Evolutionary conservation across 371 early-diverging fungal species (phyloP), one percentile per base, ranked within the genome.

Genomic region (Actinomortierella wolfii): DNA sequence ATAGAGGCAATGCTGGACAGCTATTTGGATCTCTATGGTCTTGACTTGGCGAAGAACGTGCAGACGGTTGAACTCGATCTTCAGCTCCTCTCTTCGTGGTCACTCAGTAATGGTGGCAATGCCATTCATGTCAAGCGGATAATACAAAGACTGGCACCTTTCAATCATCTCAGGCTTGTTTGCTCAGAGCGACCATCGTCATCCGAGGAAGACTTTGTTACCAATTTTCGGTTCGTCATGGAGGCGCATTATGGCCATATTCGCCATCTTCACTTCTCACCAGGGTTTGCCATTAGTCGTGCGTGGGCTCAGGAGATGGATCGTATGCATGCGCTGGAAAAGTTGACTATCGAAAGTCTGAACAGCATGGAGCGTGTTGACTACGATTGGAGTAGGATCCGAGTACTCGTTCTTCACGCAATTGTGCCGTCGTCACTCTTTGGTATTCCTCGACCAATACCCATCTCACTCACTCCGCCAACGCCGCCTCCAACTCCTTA

Each of bases 11-110:
- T 67, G 67, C 41, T 67, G 45, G 67, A 67, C 23, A 47, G 57
- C 13, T 67, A 67, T 17, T 43, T 60, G 14, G 61, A 57, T 7
- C 14, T 67, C 15, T 67, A 67, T 24, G 55, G 54, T 11, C 58
- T 67, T 14, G 61, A 67, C 44, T 54, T 67, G 7, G 61, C 67
- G 17, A 67, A 67, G 11, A 61, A 57, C 40, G 61, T 67, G 9
- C 67, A 67, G 24, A 67, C 67, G 1, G 41, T 67, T 1, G 67
- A 67, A 43, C 57, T 67, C 9, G 67, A 67, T 34, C 58, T 67
- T 23, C 57, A 54, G 17, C 28, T 67, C 1, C 15, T 67, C 23
- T 40, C 61, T 1, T 34, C 34, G 11, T 34, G 34, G 34, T 34
- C 34, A 11, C 34, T 34, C 34, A 34, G 11, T 34, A 11, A 34